These are phyloP conservation scores for Podaxis sp. DNA, from an alignment of 768 basidiomycete species.

Conservation along the genomic window DNA sequence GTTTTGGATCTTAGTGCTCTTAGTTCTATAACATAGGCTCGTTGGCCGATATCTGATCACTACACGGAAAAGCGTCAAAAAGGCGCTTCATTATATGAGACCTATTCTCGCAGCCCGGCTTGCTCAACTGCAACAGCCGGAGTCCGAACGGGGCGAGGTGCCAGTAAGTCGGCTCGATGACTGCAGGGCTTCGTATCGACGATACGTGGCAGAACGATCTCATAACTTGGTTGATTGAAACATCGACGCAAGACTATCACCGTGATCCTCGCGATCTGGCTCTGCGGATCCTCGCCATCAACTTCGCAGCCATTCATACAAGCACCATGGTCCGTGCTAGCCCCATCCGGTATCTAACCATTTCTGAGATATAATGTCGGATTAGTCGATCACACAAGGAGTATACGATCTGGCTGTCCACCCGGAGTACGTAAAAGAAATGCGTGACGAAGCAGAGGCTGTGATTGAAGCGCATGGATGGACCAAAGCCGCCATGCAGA, in stretches of 20 bases:
- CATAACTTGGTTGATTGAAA: slow-evolving; percentile 36
- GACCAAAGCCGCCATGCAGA: slow-evolving; percentile 29
- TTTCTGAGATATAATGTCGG: slow-evolving; percentile 19
- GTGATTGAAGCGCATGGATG: slow-evolving; percentile 29
- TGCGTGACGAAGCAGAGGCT: slow-evolving; percentile 39
- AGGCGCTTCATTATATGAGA: slow-evolving; percentile 11
- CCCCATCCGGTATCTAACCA: not conserved
- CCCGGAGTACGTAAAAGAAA: slow-evolving; percentile 25
- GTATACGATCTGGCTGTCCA: slow-evolving; percentile 31
- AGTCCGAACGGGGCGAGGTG: not conserved
- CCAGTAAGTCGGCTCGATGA: not conserved
- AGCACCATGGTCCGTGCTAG: slow-evolving; percentile 27
- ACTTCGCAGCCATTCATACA: slow-evolving; percentile 39
- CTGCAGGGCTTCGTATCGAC: not conserved
- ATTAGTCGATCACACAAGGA: slow-evolving; percentile 33
- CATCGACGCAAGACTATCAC: slow-evolving; percentile 23
- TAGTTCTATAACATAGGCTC: slow-evolving; percentile 5
- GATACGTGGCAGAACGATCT: slow-evolving; percentile 31
- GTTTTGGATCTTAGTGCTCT: slow-evolving; percentile 19
- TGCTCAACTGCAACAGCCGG: not conserved
- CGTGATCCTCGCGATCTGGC: slow-evolving; percentile 21
- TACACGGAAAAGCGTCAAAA: not conserved
- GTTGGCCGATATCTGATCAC: slow-evolving; percentile 13
- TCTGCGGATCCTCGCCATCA: slow-evolving; percentile 26
- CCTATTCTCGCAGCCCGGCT: slow-evolving; percentile 13